Percentiles rank a stretch among this genome's conserved stretches.
Conservation (phyloP, 164 flowering plant genomes). For the Dillenia suffruticosa region DNA sequence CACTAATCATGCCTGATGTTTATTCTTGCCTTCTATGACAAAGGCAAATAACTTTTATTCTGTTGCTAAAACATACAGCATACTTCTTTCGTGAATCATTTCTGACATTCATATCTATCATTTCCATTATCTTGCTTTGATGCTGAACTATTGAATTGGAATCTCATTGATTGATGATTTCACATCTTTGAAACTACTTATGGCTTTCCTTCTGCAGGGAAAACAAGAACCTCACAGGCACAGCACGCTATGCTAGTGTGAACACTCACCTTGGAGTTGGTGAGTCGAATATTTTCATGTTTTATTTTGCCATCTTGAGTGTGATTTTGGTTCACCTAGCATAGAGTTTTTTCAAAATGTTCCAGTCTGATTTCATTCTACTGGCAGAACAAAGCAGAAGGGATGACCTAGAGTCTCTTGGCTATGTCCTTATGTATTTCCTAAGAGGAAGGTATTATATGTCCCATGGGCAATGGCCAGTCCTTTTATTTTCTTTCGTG, state of each 20-base stretch:
- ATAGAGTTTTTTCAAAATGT: neutral
- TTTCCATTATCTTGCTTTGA: no score
- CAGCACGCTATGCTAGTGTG: conserved; percentile 77
- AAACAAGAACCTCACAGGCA: conserved; percentile 73
- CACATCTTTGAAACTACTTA: neutral
- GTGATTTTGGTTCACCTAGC: neutral
- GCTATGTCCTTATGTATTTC: no score
- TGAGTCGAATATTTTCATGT: conserved; percentile 20
- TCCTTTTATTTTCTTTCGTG: neutral
- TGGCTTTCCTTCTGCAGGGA: conserved; percentile 37
- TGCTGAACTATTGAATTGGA: no score
- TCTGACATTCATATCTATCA: no score
- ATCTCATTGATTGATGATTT: no score
- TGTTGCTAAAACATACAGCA: no score
- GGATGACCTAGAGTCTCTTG: conserved; percentile 46
- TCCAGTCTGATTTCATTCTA: neutral
- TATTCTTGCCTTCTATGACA: no score
- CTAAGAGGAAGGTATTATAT: conserved; percentile 51
- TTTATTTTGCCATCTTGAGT: conserved; percentile 2
- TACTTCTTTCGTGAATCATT: no score
- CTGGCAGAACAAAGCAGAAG: conserved; percentile 71
- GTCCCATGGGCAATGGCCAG: neutral
- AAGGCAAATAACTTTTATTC: no score
- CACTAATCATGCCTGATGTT: no score
- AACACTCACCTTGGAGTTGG: conserved; percentile 76